Base-by-base conservation (phyloP, 306 rosid species). In the Pyrus communis region DNA sequence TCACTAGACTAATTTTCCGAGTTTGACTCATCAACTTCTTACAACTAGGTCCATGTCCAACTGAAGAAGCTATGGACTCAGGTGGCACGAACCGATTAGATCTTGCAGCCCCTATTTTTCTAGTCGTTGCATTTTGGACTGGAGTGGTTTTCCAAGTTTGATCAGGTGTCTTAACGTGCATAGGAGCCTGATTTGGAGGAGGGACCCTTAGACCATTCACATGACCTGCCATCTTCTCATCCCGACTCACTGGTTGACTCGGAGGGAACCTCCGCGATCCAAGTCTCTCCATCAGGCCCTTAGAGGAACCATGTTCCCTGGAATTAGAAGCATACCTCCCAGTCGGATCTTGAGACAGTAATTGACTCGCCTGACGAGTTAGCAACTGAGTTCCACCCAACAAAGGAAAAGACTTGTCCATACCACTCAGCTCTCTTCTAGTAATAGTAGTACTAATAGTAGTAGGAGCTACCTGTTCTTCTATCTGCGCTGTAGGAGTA, bases 191-290 rank as follows among this genome's bases (percentile, higher is more conserved):
- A 75, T 69, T 76, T 46, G 71, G 82, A 67, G 67, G 70, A 42
- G 90, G 84, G 38, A 93, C 82, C 82, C 91, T 82, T 18, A 86
- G 78, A 19, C 93, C 91, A 0, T 80, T 89, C 28, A 90, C 85
- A 66, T 73, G 60, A 74, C 74, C 79, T 59, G 42, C 27, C 55
- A 75, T 71, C 49, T 68, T n/a, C 67, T 63, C 67, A 35, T 77
- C 62, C 58, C 67, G 43, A 25, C 77, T 71, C 15, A 22, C 74
- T 67, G 74, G 63, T 67, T 55, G 70, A 31, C 77, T 85, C 59
- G 59, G 42, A 38, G 42, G 42, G 42, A 38, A 38, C 10, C 42
- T 38, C 42, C 9, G n/a, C n/a, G 86, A 84, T 79, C 75, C 75
- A 5, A 62, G 70, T 65, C 78, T 82, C 49, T 74, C 75, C 38